A percentile compares a stretch with the other conserved stretches of the same genome.
Conservation (phyloP, 1,284 basidiomycete species). For the Earliella scabrosa region DNA sequence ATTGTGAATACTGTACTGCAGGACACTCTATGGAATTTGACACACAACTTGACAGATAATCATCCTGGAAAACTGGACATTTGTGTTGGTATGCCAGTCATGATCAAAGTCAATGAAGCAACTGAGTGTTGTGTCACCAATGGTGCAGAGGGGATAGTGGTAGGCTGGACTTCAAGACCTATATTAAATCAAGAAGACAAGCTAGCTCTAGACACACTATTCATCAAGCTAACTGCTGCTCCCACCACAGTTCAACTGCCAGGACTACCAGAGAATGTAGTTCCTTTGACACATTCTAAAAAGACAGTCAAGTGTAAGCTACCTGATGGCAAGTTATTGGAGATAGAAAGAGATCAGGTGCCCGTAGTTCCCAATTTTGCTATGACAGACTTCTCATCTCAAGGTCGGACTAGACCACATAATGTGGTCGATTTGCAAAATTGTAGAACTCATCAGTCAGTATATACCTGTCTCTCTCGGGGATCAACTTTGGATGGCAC, state of each 20-base stretch:
- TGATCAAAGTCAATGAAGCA: no score
- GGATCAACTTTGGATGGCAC: slow-evolving; percentile 35
- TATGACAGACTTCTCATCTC: slow-evolving; percentile 46
- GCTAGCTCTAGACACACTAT: slow-evolving; percentile 39
- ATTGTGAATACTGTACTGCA: slow-evolving; percentile 19
- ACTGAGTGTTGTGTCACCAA: no score
- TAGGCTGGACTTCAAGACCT: no score
- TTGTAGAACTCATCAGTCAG: slow-evolving; percentile 35
- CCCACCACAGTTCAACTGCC: slow-evolving; percentile 33
- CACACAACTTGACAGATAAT: slow-evolving; percentile 23
- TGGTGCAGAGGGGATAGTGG: no score
- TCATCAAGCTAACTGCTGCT: slow-evolving; percentile 39
- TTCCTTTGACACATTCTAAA: slow-evolving; percentile 33
- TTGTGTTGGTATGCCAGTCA: slow-evolving; percentile 44
- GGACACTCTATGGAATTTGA: slow-evolving; percentile 34
- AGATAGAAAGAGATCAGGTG: slow-evolving; percentile 40
- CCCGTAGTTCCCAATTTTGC: slow-evolving; percentile 42
- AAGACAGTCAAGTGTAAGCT: slow-evolving; percentile 24
- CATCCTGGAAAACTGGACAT: slow-evolving; percentile 36
- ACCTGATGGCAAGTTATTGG: slow-evolving; percentile 35
- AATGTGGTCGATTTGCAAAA: no score
- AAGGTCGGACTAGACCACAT: slow-evolving; percentile 39
- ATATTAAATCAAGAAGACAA: slow-evolving; percentile 42
- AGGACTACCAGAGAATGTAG: slow-evolving; percentile 42
- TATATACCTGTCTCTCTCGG: slow-evolving; percentile 41